Evolutionary conservation across 371 early-diverging fungal species (phyloP).

Genomic region (Rhizomucor pusillus): DNA sequence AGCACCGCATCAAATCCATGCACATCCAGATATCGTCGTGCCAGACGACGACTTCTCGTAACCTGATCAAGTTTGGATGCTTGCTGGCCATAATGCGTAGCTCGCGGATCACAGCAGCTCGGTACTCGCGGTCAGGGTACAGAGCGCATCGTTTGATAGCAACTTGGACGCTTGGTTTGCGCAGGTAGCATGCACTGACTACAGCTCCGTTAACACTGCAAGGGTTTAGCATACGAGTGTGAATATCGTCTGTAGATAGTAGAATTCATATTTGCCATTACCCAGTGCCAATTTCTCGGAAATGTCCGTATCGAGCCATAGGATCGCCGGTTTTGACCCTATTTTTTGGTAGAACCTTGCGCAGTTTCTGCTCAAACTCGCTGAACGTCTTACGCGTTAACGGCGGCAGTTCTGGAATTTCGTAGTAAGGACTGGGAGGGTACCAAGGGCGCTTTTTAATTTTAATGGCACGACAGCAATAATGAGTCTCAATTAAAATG

Average conservation of each 20-base stretch:
- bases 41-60: slow-evolving; percentile 40
- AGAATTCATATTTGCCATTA: slow-evolving; percentile 11
- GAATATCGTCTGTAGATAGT: not conserved
- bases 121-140: slow-evolving; percentile 43
- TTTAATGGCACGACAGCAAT: not conserved
- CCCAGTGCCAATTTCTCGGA: slow-evolving; percentile 54
- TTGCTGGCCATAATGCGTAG: slow-evolving; percentile 43
- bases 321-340: slow-evolving; percentile 34
- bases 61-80: slow-evolving; percentile 35
- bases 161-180: slow-evolving; percentile 27
- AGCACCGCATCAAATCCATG: slow-evolving; percentile 51
- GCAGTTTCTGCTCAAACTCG: slow-evolving; percentile 37
- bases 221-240: slow-evolving; percentile 4
- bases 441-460: slow-evolving; percentile 42
- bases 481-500: not conserved
- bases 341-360: slow-evolving; percentile 38
- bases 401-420: slow-evolving; percentile 35
- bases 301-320: slow-evolving; percentile 33
- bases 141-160: slow-evolving; percentile 48
- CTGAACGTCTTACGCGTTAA: slow-evolving; percentile 23
- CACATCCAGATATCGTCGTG: slow-evolving; percentile 46
- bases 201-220: slow-evolving; percentile 50
- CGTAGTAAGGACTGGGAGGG: slow-evolving; percentile 41
- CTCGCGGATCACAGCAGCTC: slow-evolving; percentile 45
- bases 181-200: slow-evolving; percentile 33